Evolutionary conservation across 1,139 yeast species (phyloP), one percentile per base, ranked within the genome.

Genomic region (Sugiyamaella pinicola): DNA sequence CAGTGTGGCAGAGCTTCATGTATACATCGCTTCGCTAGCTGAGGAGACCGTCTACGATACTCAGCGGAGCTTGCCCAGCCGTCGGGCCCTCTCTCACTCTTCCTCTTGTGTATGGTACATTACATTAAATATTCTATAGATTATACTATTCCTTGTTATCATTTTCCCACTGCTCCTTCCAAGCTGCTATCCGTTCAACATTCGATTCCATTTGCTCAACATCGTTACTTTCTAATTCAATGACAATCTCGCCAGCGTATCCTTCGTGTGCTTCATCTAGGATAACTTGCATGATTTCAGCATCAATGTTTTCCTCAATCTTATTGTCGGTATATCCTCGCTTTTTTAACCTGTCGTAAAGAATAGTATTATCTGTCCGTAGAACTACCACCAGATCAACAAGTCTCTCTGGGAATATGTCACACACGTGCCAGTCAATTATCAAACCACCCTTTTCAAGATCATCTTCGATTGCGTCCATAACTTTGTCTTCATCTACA

Each of bases 381-480:
- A 93, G 76, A 1, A 95, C 99, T 39, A 90, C 87, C 7, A 93
- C 98, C 56, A 93, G 77, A 68, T 93, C 99, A 48, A 95, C 87
- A 66, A 90, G 79, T 61, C 96, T 75, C 67, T 90, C 97, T 0
- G 99, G 99, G 66, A 93, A 93, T 18, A 89, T 80, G 64, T 93
- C 99, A 70, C 96, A 90, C 49, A 93, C 93, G 68, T 93, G 99
- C 99, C 99, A 95, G 71, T 93, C 99, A 19, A 93, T 78, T 21
- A 93, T 75, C 24, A 80, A 76, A 1, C 96, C 96, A n/a, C 99
- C 99, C 58, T 80, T 74, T 54, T 84, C 85, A 55, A 91, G 74
- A 49, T 85, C 81, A 2, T 85, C 83, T 69, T 91, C 97, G 55
- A 95, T 72, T 15, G 82, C 81, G 68, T 95, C 98, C 53, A 90